Evolutionary conservation across 352 stramenopile species (phyloP).

Genomic region (Hyaloperonospora brassicae): DNA sequence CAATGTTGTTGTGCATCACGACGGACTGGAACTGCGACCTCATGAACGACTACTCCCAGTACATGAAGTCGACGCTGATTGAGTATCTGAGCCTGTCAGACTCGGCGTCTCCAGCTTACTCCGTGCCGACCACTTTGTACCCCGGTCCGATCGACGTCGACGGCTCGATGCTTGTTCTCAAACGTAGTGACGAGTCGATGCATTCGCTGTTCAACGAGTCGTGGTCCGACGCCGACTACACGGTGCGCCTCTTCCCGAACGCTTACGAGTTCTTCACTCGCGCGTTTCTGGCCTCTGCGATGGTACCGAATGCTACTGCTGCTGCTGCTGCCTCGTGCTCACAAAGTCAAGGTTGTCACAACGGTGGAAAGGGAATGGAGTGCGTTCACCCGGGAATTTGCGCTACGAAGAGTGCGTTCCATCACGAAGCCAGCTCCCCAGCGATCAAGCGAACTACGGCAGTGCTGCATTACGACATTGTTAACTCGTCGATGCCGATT

Average conservation of each 20-base stretch:
- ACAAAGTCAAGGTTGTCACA: conserved; percentile 46
- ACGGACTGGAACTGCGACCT: conserved; percentile 62
- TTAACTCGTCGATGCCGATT: conserved; percentile 61
- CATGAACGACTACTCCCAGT: conserved; percentile 62
- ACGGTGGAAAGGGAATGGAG: conserved; percentile 46
- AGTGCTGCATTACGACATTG: conserved; percentile 44
- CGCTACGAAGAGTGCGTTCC: conserved; percentile 43
- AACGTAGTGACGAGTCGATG: conserved; percentile 28
- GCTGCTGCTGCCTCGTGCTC: conserved; percentile 34
- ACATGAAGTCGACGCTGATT: conserved; percentile 51
- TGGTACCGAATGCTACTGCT: conserved; percentile 36
- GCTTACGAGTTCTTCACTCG: conserved; percentile 76
- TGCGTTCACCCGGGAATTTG: conserved; percentile 77
- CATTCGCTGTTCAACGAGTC: conserved; percentile 44
- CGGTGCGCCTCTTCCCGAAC: conserved; percentile 67
- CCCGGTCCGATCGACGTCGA: conserved; percentile 36
- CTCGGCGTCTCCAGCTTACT: conserved; percentile 45
- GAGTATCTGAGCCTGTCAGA: conserved; percentile 48
- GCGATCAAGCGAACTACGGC: conserved; percentile 46
- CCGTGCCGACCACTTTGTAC: conserved; percentile 52
- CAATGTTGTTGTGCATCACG: conserved; percentile 51
- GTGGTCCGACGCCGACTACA: conserved; percentile 47
- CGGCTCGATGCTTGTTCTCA: conserved; percentile 46
- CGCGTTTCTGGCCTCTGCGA: conserved; percentile 52
- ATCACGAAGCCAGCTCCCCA: conserved; percentile 72